Conservation (phyloP, 2,329 filamentous ascomycete genomes). For the Rosellinia necatrix region DNA sequence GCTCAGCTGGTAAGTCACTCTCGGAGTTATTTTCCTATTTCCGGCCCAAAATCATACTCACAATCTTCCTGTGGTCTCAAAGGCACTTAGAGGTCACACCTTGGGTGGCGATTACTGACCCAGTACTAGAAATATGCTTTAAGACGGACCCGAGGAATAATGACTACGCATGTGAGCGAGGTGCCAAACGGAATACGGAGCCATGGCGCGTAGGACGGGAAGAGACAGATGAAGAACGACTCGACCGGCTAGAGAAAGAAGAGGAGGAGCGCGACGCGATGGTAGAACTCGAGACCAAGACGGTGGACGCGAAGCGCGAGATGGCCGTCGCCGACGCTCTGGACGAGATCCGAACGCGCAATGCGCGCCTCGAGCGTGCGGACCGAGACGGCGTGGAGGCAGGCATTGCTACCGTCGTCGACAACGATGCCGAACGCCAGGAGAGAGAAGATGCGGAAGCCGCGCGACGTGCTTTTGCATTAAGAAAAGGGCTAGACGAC, state of each 20-base stretch:
- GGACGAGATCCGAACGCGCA: conserved; percentile 90
- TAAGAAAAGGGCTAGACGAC: conserved; percentile 57
- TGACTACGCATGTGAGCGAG: conserved; percentile 80
- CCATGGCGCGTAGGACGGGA: conserved; percentile 73
- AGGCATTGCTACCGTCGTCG: conserved; percentile 54
- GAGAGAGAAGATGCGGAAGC: conserved; percentile 85
- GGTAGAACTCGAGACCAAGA: conserved; percentile 94
- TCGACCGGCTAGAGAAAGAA: conserved; percentile 83
- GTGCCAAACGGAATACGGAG: conserved; percentile 92
- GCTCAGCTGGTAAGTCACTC: conserved; percentile 25
- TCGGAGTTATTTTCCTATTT: not conserved
- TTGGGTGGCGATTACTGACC: not conserved
- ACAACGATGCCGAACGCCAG: conserved; percentile 65
- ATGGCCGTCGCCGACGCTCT: conserved; percentile 97
- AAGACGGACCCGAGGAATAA: conserved; percentile 89
- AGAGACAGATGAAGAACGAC: conserved; percentile 84
- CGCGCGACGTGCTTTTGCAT: conserved; percentile 76
- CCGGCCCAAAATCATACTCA: not conserved
- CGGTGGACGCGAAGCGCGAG: conserved; percentile 86
- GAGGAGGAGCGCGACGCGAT: conserved; percentile 85
- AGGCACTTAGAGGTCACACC: not conserved
- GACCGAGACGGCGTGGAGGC: conserved; percentile 70
- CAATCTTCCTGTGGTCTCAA: not conserved
- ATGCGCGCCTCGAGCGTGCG: conserved; percentile 82
- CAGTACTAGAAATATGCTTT: conserved; percentile 23